Evolutionary conservation across 129 eudicot genomes (phyloP).

Genomic region (Flaveria brownii): DNA sequence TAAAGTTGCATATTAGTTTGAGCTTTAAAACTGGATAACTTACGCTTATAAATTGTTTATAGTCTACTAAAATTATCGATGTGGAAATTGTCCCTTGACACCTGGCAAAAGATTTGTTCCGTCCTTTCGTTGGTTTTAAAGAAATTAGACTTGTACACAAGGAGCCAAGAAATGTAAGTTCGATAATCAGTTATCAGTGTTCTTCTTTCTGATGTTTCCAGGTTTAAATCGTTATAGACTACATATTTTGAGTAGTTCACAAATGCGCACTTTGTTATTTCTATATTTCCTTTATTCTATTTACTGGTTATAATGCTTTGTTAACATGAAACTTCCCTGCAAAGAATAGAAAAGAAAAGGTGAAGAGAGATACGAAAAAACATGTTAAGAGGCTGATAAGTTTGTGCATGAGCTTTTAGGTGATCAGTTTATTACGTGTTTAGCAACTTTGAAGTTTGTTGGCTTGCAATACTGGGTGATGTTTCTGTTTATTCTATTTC

Average conservation of each 20-base stretch:
- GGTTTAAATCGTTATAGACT: not conserved
- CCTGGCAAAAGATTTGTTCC: slow-evolving; percentile 65
- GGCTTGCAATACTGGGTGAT: not conserved
- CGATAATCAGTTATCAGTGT: not conserved
- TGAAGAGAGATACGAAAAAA: not conserved
- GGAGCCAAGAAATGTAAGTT: slow-evolving; percentile 90
- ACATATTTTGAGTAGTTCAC: not conserved
- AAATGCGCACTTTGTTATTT: not conserved
- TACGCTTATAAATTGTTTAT: not conserved
- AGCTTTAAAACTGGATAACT: not conserved
- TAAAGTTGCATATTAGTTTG: too few relatives aligned
- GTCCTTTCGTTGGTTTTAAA: slow-evolving; percentile 80
- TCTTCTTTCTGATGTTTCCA: not conserved
- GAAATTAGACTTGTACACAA: slow-evolving; percentile 88
- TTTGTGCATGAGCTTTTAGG: slow-evolving; percentile 3
- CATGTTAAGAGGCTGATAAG: not conserved
- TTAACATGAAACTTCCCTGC: not conserved
- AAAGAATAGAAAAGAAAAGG: not conserved
- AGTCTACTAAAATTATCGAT: not conserved
- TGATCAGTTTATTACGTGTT: not conserved
- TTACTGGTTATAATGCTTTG: not conserved
- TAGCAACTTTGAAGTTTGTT: slow-evolving; percentile 2
- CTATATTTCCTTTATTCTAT: slow-evolving; percentile 7
- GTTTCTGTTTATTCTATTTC: not conserved
- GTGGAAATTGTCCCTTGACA: slow-evolving; percentile 45